Conservation (phyloP, 1,139 yeast species). For the Candida dubliniensis region DNA sequence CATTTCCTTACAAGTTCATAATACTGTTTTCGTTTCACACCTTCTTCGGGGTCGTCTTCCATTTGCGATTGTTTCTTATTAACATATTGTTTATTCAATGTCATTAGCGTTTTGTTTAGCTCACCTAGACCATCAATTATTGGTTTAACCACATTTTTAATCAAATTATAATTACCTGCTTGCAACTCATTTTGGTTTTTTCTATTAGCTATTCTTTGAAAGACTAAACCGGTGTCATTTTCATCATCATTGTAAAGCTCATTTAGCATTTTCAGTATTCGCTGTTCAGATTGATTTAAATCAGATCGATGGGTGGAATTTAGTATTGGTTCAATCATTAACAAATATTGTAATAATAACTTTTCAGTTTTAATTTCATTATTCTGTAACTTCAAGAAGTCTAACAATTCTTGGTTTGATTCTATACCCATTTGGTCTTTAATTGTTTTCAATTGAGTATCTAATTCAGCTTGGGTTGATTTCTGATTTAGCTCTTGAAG, state of each 20-base stretch:
- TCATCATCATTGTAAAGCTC: conserved; percentile 13
- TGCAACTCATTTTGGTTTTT: not conserved
- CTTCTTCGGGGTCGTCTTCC: conserved; percentile 1
- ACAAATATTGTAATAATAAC: conserved; percentile 27
- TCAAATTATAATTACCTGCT: conserved; percentile 7
- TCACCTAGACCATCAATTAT: conserved; percentile 18
- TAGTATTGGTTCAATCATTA: conserved; percentile 31
- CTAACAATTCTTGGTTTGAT: conserved; percentile 21
- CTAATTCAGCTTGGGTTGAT: conserved; percentile 8
- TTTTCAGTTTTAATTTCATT: conserved; percentile 25
- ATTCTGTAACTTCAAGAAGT: conserved; percentile 22
- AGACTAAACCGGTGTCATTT: conserved; percentile 12
- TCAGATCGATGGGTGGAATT: conserved; percentile 35
- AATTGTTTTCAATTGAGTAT: conserved; percentile 8
- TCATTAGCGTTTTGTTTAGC: conserved; percentile 17
- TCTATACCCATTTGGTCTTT: conserved; percentile 12
- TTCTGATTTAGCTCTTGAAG: conserved; percentile 16
- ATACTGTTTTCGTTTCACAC: conserved; percentile 10
- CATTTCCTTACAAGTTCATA: conserved; percentile 23
- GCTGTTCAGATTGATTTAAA: conserved; percentile 31
- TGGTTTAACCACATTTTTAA: conserved; percentile 14
- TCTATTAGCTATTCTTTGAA: not conserved
- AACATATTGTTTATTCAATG: conserved; percentile 13
- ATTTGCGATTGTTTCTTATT: conserved; percentile 12
- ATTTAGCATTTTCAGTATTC: conserved; percentile 25